Evolutionary conservation across 2,329 filamentous ascomycete genomes (phyloP), one percentile per base, ranked within the genome.

Genomic region (Periconia sp.): DNA sequence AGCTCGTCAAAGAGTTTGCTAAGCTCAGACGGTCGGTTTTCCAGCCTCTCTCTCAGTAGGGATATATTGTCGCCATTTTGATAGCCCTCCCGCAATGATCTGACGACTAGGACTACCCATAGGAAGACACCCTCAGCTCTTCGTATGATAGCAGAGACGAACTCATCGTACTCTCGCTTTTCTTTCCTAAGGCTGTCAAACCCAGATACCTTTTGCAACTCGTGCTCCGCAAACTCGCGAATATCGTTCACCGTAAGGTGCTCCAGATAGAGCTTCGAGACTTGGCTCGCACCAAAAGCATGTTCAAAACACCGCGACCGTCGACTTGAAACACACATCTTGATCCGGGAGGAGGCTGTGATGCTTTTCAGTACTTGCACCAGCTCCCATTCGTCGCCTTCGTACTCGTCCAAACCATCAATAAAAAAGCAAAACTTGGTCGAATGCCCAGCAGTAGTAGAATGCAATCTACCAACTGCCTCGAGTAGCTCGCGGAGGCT

Each of bases 241-340:
- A 51, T 51, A 15, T 51, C 43, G 4, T 13, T 21, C 15, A 15
- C 24, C 12, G 43, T 47, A 3, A 41, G 28, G 11, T 47, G 33
- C 18, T 48, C 40, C n/a, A 42, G 36, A 11, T 39, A 35, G n/a
- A 48, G 28, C 22, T 32, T 36, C 7, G 21, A 3, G 9, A 17
- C 12, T 9, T 22, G 4, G 10, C 21, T 17, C n/a, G 15, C 5
- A n/a, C 46, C 46, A 21, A 40, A 42, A 17, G 46, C 34, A 32
- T 45, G 37, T 19, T 45, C 41, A 16, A 49, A 49, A n/a, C n/a
- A n/a, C n/a, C n/a, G n/a, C n/a, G n/a, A n/a, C n/a, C n/a, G n/a
- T n/a, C 23, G 23, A 12, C 23, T 25, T 25, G 23, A 25, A 12
- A 25, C 7, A 12, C 23, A 25, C 12, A 25, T 25, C 23, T 25